Evolutionary conservation across 495 filamentous ascomycete genomes (phyloP).

Genomic region (Penicillium antarcticum): DNA sequence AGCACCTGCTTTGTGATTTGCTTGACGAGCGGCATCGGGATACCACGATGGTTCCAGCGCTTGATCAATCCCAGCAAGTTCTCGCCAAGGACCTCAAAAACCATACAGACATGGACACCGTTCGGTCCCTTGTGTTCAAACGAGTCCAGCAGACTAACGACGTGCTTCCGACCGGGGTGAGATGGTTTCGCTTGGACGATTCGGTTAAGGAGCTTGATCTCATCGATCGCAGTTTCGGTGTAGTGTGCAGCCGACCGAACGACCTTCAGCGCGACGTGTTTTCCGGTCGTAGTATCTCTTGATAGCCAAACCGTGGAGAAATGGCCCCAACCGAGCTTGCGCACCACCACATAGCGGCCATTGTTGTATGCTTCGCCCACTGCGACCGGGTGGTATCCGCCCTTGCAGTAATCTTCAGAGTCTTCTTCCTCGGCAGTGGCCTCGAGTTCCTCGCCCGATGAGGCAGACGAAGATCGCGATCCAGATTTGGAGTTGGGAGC

Average conservation of each 20-base stretch:
- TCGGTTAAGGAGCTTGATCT: slow-evolving; percentile 96
- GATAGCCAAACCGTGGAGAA: slow-evolving; percentile 99
- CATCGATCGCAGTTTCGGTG: slow-evolving; percentile 97
- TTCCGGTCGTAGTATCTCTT: slow-evolving; percentile 81
- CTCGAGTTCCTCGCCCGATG: slow-evolving; percentile 81
- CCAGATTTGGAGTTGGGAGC: slow-evolving; percentile 40
- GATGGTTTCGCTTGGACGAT: slow-evolving; percentile 92
- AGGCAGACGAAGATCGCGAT: slow-evolving; percentile 77
- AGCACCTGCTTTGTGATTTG: slow-evolving; percentile 99
- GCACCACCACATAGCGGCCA: slow-evolving; percentile 91
- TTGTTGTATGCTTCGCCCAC: slow-evolving; percentile 98
- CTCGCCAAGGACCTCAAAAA: slow-evolving; percentile 96
- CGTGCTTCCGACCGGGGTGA: slow-evolving; percentile 89
- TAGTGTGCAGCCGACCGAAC: slow-evolving; percentile 97
- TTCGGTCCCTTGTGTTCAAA: slow-evolving; percentile 98
- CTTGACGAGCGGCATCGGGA: slow-evolving; percentile 93
- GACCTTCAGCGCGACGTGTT: slow-evolving; percentile 96
- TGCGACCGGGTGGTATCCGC: slow-evolving; percentile 91
- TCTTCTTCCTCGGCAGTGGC: slow-evolving; percentile 98
- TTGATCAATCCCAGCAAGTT: slow-evolving; percentile 96
- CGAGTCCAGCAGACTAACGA: slow-evolving; percentile 91
- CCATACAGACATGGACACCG: slow-evolving; percentile 97
- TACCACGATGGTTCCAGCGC: slow-evolving; percentile 95
- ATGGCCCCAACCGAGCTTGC: slow-evolving; percentile 98
- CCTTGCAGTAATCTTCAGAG: slow-evolving; percentile 98